phyloP scores from a whole-genome alignment of 352 stramenopile species.

The Phytophthora foliorum region DNA sequence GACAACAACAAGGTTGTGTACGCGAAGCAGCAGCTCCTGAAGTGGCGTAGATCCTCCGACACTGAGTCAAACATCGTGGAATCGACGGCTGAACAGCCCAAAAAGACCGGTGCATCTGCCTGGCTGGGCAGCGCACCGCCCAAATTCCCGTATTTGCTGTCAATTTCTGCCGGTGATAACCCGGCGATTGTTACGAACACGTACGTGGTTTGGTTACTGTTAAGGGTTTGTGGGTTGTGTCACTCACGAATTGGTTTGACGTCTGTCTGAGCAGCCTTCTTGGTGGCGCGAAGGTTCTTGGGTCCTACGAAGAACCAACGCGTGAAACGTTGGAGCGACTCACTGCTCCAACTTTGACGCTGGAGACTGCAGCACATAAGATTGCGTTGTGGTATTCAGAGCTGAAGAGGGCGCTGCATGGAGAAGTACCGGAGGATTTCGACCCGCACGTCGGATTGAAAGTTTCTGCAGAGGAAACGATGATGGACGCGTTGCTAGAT shows the following conservation, averaged over 20 bases:
- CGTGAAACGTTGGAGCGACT: constrained; percentile 45
- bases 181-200: constrained; percentile 34
- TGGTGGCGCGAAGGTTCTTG: constrained; percentile 36
- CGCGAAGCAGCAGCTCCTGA: constrained; percentile 51
- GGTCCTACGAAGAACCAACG: constrained; percentile 51
- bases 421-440: constrained; percentile 55
- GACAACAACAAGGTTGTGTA: constrained; percentile 42
- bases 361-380: constrained; percentile 35
- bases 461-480: constrained; percentile 28
- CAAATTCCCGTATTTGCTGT: constrained; percentile 77
- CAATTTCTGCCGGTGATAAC: constrained; percentile 66
- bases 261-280: constrained; percentile 33
- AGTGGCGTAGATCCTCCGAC: constrained; percentile 9
- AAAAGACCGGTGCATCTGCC: constrained; percentile 8
- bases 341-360: constrained; percentile 24
- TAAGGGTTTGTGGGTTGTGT: not conserved
- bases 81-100: constrained; percentile 4
- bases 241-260: not conserved
- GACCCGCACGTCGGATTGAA: constrained; percentile 33
- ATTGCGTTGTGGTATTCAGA: constrained; percentile 51
- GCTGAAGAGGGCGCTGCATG: constrained; percentile 54
- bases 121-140: constrained; percentile 66
- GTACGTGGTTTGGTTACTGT: constrained; percentile 29
- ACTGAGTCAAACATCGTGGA: constrained; percentile 2
- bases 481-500: constrained; percentile 37